These are phyloP conservation scores for Petunia hybrid DNA, from an alignment of 305 asterid genomes.

Conservation along the genomic window DNA sequence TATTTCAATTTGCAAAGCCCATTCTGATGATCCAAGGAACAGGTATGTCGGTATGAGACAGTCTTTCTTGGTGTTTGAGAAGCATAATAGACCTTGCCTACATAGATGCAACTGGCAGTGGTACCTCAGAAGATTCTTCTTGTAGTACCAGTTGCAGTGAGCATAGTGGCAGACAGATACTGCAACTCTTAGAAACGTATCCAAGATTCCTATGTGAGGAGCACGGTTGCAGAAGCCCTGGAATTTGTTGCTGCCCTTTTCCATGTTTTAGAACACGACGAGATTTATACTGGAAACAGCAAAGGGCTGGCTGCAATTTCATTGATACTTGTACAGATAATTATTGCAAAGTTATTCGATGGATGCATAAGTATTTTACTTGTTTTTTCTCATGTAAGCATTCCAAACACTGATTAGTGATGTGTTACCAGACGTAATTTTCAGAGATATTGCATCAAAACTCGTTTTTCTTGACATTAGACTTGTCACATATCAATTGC, in stretches of 20 bases:
- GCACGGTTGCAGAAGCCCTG: conserved; percentile 71
- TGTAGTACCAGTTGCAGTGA: conserved; percentile 48
- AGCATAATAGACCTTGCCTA: conserved; percentile 53
- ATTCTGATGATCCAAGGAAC: conserved; percentile 67
- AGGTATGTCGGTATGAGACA: conserved; percentile 49
- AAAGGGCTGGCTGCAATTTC: conserved; percentile 48
- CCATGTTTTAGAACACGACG: conserved; percentile 79
- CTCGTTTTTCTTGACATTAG: no score
- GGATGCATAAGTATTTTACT: no score
- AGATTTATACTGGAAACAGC: conserved; percentile 78
- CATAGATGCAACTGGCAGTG: conserved; percentile 54
- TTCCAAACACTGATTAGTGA: no score
- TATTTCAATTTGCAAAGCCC: conserved; percentile 79
- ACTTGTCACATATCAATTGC: no score
- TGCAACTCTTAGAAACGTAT: conserved; percentile 57
- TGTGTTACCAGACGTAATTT: no score
- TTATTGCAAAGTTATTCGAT: no score
- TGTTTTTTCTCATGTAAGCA: no score
- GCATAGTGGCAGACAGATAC: conserved; percentile 46
- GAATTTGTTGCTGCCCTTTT: conserved; percentile 85
- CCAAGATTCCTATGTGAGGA: conserved; percentile 51
- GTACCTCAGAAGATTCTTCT: conserved; percentile 47
- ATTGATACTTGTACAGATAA: no score
- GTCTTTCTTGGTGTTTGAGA: background rate
- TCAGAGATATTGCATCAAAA: no score